Percentiles rank a stretch among this genome's conserved stretches.
Conservation (phyloP, 1,284 basidiomycete species). For the Moniliophthora roreri region DNA sequence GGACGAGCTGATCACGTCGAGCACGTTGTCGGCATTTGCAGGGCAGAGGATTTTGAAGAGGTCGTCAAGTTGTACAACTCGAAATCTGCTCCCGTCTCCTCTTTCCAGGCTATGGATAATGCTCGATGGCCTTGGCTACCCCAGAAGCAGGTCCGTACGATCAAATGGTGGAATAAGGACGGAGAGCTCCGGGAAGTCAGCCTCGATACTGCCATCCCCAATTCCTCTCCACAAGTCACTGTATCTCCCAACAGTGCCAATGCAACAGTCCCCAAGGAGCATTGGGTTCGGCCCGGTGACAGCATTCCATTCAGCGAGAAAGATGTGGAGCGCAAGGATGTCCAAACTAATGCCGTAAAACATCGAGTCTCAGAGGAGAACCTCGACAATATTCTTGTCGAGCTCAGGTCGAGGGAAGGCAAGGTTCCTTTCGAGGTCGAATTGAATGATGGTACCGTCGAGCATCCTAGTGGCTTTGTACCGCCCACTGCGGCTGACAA, state of each 20-base stretch:
- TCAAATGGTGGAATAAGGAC: conserved; percentile 2
- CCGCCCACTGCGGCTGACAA: conserved; percentile 34
- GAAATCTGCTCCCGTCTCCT: conserved; percentile 11
- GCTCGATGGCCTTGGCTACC: conserved; percentile 30
- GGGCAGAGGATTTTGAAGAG: conserved; percentile 30
- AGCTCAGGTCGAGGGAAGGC: conserved; percentile 22
- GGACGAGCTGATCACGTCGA: conserved; percentile 33
- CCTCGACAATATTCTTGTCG: conserved; percentile 22
- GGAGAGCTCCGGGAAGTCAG: conserved; percentile 7
- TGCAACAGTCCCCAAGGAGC: neutral
- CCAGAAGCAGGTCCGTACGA: neutral
- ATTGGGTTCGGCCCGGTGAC: conserved; percentile 7
- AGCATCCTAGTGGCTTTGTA: conserved; percentile 35
- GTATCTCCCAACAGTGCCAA: neutral
- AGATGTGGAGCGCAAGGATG: conserved; percentile 10
- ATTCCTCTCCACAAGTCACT: conserved; percentile 3
- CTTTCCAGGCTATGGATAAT: conserved; percentile 35
- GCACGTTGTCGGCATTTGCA: conserved; percentile 36
- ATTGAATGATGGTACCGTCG: conserved; percentile 29
- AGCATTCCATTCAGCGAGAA: conserved; percentile 26
- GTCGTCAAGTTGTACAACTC: conserved; percentile 33
- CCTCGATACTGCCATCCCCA: neutral
- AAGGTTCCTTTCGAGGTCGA: conserved; percentile 36
- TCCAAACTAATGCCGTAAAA: conserved; percentile 31
- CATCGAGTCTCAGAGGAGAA: conserved; percentile 31